phyloP scores from a whole-genome alignment of 2,329 filamentous ascomycete genomes.

The Geoglossum cookeanum region DNA sequence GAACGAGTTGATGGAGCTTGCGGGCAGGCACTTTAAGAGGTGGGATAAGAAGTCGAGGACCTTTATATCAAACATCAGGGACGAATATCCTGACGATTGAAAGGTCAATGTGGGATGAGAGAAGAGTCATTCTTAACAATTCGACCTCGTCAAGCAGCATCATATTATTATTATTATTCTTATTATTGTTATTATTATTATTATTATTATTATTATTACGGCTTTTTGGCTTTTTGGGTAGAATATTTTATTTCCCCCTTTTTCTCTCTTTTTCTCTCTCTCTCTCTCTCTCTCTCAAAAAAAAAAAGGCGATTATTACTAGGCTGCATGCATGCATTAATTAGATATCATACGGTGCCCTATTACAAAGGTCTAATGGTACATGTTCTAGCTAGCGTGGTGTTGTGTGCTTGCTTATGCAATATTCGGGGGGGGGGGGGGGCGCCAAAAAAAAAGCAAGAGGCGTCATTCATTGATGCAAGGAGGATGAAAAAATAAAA shows the following conservation, averaged over 20 bases:
- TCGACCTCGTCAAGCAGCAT: no score
- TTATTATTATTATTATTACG: no score
- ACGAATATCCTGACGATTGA: slow-evolving; percentile 75
- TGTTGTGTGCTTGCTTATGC: background rate
- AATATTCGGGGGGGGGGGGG: background rate
- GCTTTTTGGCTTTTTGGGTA: no score
- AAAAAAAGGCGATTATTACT: background rate
- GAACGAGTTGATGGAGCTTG: slow-evolving; percentile 44
- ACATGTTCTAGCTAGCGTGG: background rate
- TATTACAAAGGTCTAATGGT: slow-evolving; percentile 3
- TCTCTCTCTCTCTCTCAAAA: no score
- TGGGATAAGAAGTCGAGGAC: slow-evolving; percentile 47
- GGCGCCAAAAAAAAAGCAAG: background rate
- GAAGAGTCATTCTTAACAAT: no score
- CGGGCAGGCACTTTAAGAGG: slow-evolving; percentile 74
- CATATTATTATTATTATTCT: no score
- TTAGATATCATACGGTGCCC: slow-evolving; percentile 6
- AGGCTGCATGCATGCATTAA: slow-evolving; percentile 2
- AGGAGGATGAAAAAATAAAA: no score
- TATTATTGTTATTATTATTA: no score
- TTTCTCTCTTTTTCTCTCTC: background rate
- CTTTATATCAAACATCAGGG: slow-evolving; percentile 69
- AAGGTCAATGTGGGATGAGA: no score
- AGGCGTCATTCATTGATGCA: no score
- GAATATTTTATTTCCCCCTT: background rate